Percentiles rank a stretch among this genome's conserved stretches.
Conservation (phyloP, 257 asterid species). For the Cordia subcordata region DNA sequence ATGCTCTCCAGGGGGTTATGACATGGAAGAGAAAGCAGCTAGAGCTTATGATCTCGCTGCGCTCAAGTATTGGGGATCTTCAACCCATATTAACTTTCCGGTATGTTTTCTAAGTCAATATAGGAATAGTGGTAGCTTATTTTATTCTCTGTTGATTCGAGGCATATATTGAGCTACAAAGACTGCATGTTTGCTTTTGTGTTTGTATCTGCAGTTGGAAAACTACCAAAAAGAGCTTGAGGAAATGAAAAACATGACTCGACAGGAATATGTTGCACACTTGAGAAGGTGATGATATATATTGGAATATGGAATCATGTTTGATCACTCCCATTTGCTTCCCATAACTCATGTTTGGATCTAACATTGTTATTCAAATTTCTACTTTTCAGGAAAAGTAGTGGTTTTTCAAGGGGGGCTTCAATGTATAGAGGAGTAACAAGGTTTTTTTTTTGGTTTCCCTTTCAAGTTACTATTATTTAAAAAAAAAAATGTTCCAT, state of each 20-base stretch:
- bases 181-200: too few species aligned
- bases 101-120: slow-evolving; percentile 26
- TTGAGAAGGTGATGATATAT: slow-evolving; percentile 53
- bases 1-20: slow-evolving; percentile 64
- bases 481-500: too few species aligned
- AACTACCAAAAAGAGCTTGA: slow-evolving; percentile 79
- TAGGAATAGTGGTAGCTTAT: not conserved
- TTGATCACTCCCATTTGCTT: too few species aligned
- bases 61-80: slow-evolving; percentile 91
- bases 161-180: too few species aligned
- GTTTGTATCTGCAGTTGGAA: slow-evolving; percentile 52
- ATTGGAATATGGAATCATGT: not conserved
- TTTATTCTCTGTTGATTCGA: not conserved
- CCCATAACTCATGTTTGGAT: too few species aligned
- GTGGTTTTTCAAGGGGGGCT: slow-evolving; percentile 48
- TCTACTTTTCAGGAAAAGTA: slow-evolving; percentile 30
- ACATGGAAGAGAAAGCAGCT: slow-evolving; percentile 97
- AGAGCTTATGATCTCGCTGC: slow-evolving; percentile 97
- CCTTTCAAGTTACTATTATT: too few species aligned
- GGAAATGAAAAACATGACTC: slow-evolving; percentile 81
- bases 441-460: slow-evolving; percentile 17
- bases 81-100: slow-evolving; percentile 70
- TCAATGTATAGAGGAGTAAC: slow-evolving; percentile 50
- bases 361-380: too few species aligned
- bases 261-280: slow-evolving; percentile 88